Base-by-base conservation (phyloP, 176 grass and related monocot species). In the Oryza glumipatula region DNA sequence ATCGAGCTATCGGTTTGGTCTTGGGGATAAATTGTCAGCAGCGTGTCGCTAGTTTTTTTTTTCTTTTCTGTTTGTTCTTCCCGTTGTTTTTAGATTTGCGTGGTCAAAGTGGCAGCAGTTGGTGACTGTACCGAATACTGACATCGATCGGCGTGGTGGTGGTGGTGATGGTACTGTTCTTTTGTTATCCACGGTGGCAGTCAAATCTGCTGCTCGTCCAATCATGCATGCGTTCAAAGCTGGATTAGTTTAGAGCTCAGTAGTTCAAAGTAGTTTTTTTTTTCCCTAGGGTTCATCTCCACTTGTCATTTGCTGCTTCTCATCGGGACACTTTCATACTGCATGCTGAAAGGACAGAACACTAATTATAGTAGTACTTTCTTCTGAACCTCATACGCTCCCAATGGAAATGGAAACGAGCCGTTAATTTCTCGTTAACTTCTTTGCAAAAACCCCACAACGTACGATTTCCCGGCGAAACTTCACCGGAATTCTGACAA, bases 161-260 rank as follows among this genome's bases (percentile, higher is more conserved):
- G 35, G 35, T 36, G 58, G 58, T 23, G 13, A 21, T 56, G 16
- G 17, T 10, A 63, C 58, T 63, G 58, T 63, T 23, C 54, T 58
- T 63, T 63, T 63, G 58, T 17, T 30, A 30, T 51, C 32, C 10
- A 36, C 0, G 69, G 69, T 80, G 70, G 45, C 84, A 33, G 75
- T 85, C 75, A 85, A 85, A 85, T 47, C 51, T 39, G 66, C 74
- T 7, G 66, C 74, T 7, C 45, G 65, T 41, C 48, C 66, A 70
- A 78, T 70, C 26, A 78, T 78, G 66, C 13, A 70, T 70, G 66
- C 38, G 13, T 19, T 78, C 83, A 71, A 85, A 78, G 17, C 48
- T 3, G 24, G 44, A 41, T 16, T 58, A 58, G 12, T 58, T 58
- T n/a, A 3, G 19, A 21, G 54, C 26, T 1, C 24, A 32, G 24